phyloP scores from a whole-genome alignment of 139 green algal species.

The Chlorella sp. region DNA sequence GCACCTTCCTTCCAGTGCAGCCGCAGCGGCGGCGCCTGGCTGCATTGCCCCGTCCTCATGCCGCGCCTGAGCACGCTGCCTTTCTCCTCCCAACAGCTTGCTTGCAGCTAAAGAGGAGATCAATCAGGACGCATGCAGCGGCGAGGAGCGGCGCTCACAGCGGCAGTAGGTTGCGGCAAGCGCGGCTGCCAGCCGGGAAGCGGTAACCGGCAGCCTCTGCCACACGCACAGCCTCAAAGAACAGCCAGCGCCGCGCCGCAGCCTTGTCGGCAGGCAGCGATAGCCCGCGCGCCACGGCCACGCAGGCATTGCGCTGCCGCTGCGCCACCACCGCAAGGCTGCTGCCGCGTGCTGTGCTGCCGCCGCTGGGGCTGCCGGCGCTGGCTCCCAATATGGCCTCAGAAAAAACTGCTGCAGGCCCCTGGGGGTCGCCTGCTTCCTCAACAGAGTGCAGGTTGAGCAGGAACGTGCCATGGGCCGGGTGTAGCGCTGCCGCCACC shows the following conservation, averaged over 20 bases:
- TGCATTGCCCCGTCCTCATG: too few species aligned
- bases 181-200: constrained; percentile 34
- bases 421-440: background rate
- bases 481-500: constrained; percentile 51
- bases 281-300: constrained; percentile 12
- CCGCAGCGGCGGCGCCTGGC: too few species aligned
- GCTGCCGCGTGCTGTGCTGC: background rate
- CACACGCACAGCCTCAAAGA: background rate
- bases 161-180: background rate
- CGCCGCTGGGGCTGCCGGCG: background rate
- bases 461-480: constrained; percentile 53
- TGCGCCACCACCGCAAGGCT: constrained; percentile 15
- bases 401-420: background rate
- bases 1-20: too few species aligned
- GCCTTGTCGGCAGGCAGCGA: background rate
- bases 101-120: too few species aligned
- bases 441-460: constrained; percentile 51
- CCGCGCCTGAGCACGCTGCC: too few species aligned
- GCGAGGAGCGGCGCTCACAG: background rate
- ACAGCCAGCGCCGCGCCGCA: background rate
- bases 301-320: constrained; percentile 24
- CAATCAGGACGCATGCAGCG: too few species aligned
- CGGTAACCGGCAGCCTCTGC: constrained; percentile 24
- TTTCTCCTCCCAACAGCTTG: too few species aligned
- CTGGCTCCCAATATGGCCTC: background rate